Conservation (phyloP, 2,329 filamentous ascomycete species). For the Onygenales sp. region DNA sequence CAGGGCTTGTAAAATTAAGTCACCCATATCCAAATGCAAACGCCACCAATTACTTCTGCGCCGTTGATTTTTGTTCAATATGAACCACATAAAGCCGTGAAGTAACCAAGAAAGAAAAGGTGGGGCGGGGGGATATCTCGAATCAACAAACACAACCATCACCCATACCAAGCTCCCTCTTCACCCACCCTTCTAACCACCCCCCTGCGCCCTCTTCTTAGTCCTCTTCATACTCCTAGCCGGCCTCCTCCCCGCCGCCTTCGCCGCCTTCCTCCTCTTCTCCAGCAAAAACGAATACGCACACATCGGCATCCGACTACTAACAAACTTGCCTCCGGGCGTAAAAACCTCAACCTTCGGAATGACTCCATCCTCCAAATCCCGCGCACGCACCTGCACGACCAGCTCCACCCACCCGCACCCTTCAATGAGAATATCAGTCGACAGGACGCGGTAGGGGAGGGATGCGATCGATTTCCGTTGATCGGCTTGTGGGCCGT, state of each 20-base stretch:
- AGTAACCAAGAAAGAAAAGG: no score
- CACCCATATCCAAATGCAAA: no score
- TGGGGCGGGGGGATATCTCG: no score
- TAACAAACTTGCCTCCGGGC: constrained; percentile 52
- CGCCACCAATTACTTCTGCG: no score
- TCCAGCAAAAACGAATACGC: constrained; percentile 5
- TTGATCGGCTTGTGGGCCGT: constrained; percentile 63
- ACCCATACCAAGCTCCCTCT: no score
- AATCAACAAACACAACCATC: no score
- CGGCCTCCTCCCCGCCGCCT: constrained; percentile 20
- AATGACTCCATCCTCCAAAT: constrained; percentile 30
- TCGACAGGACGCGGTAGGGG: constrained; percentile 68
- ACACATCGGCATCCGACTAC: constrained; percentile 8
- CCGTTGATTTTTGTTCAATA: no score
- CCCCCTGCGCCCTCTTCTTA: neutral
- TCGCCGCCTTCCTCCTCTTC: constrained; percentile 19
- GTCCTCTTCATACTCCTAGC: constrained; percentile 7
- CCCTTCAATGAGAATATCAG: constrained; percentile 83
- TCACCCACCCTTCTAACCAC: neutral
- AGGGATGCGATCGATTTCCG: constrained; percentile 52
- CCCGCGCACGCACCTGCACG: constrained; percentile 62
- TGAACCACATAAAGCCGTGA: no score
- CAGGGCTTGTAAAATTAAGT: no score
- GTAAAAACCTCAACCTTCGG: constrained; percentile 77
- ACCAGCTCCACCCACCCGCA: constrained; percentile 88